A percentile compares a stretch with the other conserved stretches of the same genome.
These are phyloP conservation scores for Wallacemonas rigidus DNA, from an alignment of 208 protist genomes.

Conservation along the genomic window DNA sequence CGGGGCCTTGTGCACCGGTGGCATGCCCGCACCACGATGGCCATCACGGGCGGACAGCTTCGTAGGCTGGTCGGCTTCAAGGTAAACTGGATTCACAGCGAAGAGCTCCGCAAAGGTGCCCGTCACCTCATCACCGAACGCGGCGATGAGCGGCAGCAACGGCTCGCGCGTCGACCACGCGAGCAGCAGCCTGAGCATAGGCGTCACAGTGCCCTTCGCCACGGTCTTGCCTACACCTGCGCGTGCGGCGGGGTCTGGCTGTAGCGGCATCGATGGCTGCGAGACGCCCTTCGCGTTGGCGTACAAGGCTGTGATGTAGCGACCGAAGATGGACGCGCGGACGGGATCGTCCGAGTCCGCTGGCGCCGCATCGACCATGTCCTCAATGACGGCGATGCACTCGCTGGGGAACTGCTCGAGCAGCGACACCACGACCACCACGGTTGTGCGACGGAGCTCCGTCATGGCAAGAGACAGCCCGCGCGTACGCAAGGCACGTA, in stretches of 20 bases:
- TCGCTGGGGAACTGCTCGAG: slow-evolving; percentile 84
- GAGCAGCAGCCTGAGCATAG: slow-evolving; percentile 69
- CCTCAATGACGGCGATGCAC: slow-evolving; percentile 42
- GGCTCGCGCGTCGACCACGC: slow-evolving; percentile 58
- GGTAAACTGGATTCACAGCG: slow-evolving; percentile 27
- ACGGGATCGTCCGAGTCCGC: slow-evolving; percentile 36
- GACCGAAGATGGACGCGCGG: slow-evolving; percentile 36
- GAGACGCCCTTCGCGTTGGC: slow-evolving; percentile 34
- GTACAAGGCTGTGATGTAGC: slow-evolving; percentile 36
- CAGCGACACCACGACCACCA: slow-evolving; percentile 58
- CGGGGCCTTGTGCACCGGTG: slow-evolving; percentile 39
- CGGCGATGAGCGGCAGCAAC: slow-evolving; percentile 57
- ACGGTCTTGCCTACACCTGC: slow-evolving; percentile 1
- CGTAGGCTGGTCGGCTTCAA: neutral
- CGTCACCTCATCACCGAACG: slow-evolving; percentile 55
- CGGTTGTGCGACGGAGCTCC: slow-evolving; percentile 50
- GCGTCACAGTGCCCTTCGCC: slow-evolving; percentile 43
- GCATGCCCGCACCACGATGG: neutral
- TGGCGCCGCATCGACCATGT: slow-evolving; percentile 8
- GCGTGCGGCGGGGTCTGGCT: neutral
- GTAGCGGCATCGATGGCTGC: neutral
- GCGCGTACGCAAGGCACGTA: slow-evolving; percentile 34
- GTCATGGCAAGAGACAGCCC: slow-evolving; percentile 48
- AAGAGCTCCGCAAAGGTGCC: slow-evolving; percentile 78
- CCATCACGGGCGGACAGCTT: neutral